Conservation (phyloP, 176 grass and related monocot genomes). For the Zea luxurians region DNA sequence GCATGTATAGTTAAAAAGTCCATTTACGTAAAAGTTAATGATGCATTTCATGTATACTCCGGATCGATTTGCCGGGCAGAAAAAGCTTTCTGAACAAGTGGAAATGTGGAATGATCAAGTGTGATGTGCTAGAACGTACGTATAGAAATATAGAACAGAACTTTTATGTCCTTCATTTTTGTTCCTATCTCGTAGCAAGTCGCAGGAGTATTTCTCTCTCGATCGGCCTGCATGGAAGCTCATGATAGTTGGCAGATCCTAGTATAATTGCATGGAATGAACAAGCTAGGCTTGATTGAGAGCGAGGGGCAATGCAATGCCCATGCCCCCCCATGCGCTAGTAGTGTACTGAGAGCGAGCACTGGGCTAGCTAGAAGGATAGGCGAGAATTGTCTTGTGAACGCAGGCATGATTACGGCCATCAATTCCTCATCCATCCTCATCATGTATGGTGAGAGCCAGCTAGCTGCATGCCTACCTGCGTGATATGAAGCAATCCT, state of each 20-base stretch:
- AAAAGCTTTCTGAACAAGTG: conserved; percentile 4
- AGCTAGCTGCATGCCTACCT: conserved; percentile 26
- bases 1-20: not conserved
- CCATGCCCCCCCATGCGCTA: not conserved
- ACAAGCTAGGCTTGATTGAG: not conserved
- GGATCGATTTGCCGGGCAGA: not conserved
- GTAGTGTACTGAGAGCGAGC: not conserved
- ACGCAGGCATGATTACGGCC: conserved; percentile 47
- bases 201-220: no score
- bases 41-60: not conserved
- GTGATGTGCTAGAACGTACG: not conserved
- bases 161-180: no score
- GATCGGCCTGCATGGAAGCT: conserved; percentile 37
- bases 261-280: conserved; percentile 31
- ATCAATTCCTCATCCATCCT: conserved; percentile 55
- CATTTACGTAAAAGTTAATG: not conserved
- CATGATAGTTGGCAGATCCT: conserved; percentile 39
- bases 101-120: not conserved
- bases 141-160: not conserved
- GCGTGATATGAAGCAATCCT: conserved; percentile 50
- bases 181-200: no score
- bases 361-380: not conserved
- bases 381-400: conserved; percentile 16
- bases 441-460: conserved; percentile 2
- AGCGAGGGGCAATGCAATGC: not conserved